Conservation (phyloP, 2,329 filamentous ascomycete species). For the Plenodomus lindquistii region DNA sequence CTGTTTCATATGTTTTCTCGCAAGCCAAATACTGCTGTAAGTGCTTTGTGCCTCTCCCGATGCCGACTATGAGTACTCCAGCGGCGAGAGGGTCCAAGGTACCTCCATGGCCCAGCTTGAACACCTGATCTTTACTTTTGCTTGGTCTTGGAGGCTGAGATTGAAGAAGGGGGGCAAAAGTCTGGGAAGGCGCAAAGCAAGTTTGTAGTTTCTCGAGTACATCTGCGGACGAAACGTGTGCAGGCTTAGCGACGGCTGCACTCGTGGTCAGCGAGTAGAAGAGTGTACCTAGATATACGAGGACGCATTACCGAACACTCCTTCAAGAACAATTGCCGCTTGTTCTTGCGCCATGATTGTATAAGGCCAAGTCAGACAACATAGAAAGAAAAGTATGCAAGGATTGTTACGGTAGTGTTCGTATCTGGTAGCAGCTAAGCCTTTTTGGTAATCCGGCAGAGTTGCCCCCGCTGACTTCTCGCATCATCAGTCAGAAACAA, state of each 20-base stretch:
- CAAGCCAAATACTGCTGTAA: slow-evolving; percentile 30
- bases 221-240: slow-evolving; percentile 25
- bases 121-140: slow-evolving; percentile 24
- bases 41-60: slow-evolving; percentile 36
- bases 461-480: neutral
- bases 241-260: slow-evolving; percentile 28
- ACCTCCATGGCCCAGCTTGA: slow-evolving; percentile 37
- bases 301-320: slow-evolving; percentile 22
- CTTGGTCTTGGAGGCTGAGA: slow-evolving; percentile 25
- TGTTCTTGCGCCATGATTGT: neutral
- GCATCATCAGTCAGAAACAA: neutral
- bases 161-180: slow-evolving; percentile 19
- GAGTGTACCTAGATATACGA: too few relatives aligned
- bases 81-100: slow-evolving; percentile 37
- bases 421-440: neutral
- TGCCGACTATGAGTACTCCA: slow-evolving; percentile 36
- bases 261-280: neutral
- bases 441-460: neutral
- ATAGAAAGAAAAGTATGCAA: too few relatives aligned
- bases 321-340: slow-evolving; percentile 20
- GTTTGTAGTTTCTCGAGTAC: slow-evolving; percentile 28
- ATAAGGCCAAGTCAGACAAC: too few relatives aligned
- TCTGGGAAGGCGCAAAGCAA: slow-evolving; percentile 20
- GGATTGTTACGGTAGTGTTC: neutral
- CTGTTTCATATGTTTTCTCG: slow-evolving; percentile 35